Evolutionary conservation across 2,329 filamentous ascomycete species (phyloP).

Genomic region (Paecilomyces variotii): DNA sequence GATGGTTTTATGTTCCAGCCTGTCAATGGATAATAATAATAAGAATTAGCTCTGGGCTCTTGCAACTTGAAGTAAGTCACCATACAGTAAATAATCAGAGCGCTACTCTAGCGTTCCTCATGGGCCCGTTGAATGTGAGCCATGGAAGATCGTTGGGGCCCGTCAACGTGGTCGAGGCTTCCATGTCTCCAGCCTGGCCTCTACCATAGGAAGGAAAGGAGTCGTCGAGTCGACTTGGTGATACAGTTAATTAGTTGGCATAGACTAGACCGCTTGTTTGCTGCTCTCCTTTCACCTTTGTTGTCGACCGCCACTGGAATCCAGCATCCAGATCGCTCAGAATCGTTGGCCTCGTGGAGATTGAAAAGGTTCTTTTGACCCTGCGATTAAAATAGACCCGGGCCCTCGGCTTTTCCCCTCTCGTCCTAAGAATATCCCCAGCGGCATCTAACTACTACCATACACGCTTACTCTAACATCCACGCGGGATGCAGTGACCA

Average conservation of each 20-base stretch:
- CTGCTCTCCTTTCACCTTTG: neutral
- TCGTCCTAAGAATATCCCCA: neutral
- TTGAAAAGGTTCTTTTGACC: neutral
- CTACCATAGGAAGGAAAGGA: neutral
- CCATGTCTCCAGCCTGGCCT: neutral
- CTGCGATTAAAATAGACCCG: neutral
- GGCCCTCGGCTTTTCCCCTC: neutral
- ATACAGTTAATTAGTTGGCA: neutral
- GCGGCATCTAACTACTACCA: neutral
- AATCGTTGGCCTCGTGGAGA: neutral
- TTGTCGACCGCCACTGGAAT: neutral
- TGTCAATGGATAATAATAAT: neutral
- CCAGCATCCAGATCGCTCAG: neutral
- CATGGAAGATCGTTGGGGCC: neutral
- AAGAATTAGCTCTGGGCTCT: no score
- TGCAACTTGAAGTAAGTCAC: neutral
- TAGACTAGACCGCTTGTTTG: neutral
- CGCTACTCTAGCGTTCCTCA: neutral
- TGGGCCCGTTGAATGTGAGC: neutral
- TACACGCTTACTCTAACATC: neutral
- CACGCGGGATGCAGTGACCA: neutral
- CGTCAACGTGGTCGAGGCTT: neutral
- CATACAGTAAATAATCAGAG: no score
- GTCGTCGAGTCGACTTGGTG: no score
- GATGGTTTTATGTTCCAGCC: neutral